Evolutionary conservation across 805 yeast species (phyloP), one percentile per base, ranked within the genome.

Genomic region (Monosporozyma unispora): DNA sequence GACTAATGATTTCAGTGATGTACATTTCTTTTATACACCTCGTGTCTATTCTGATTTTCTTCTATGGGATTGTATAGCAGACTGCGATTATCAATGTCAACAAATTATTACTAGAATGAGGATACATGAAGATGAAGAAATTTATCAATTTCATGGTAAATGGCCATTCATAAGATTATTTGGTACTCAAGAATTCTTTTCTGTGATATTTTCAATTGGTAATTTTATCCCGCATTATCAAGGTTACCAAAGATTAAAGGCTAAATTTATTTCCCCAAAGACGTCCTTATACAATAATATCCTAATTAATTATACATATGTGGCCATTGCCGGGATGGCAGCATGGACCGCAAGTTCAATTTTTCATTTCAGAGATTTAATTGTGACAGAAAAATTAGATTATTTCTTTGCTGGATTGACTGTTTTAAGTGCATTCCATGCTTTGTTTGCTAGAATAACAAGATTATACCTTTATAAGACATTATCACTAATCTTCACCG

Each of bases 1-100:
- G 56, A 44, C 66, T 60, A 50, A 62, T 54, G 37, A 53, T 49
- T 58, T 58, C 46, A 51, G 60, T 29, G 55, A 59, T 11, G 46
- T 57, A 29, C 48, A 50, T 4, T 56, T 57, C 50, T 39, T 53
- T 53, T 57, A 52, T 43, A 49, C 62, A 44, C 55, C 73, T 74
- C 2, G 53, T 58, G 11, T 68, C 69, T 50, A 65, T 80, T 40
- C 53, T 2, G 52, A 60, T 62, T 54, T 78, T 1, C 59, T 90
- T 14, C 73, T 74, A 1, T 89, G 96, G 96, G 77, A 78, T 50
- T 87, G 96, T 62, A 67, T 67, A 2, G 76, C 81, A 27, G 82
- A 93, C 61, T 93, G 99, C 68, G 98, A 93, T 67, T 93, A 93
- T 66, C 84, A 81, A 57, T 93, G 99, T 64, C 98, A 93, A 65